Evolutionary conservation across 495 filamentous ascomycete species (phyloP), one percentile per base, ranked within the genome.

Genomic region (Xylona heveae): DNA sequence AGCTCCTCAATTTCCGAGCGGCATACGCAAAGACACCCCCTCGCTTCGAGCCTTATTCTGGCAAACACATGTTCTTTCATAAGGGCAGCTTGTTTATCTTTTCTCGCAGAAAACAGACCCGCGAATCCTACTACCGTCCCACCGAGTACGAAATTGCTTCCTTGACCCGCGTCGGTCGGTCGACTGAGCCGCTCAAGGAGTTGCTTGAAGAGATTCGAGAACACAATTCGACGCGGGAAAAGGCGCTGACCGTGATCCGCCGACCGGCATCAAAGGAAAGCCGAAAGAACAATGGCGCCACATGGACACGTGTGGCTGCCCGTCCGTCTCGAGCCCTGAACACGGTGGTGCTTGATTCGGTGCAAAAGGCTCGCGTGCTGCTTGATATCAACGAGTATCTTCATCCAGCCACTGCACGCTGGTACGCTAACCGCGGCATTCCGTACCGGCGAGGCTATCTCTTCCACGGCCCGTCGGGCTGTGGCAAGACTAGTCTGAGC

Each of bases 371-470:
- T 6, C 60, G 56, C 17, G 62, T 93, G 13, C 50, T 90, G 19
- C 50, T 59, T 10, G 85, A 94, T 48, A 78, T 92, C 47, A 81
- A 82, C 49, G 82, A 92, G 42, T 94, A 85, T 42, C 54, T 93
- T 5, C 71, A 81, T 35, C 72, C 77, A 0, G 55, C 60, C 1
- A 83, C 74, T 1, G 50, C 49, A 29, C 46, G 49, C 9, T 92
- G 81, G 82, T 88, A 88, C 40, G 68, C 74, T 0, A 70, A 71
- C 30, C 62, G 78, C 0, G 81, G 36, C 3, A 33, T 39, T 5
- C 37, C 37, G 6, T 39, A 39, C 35, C 1, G 37, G 12, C 36
- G 37, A 5, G 36, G 2, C 6, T 31, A 40, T 17, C 23, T 39
- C 3, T 38, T 32, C 3, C 15, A 39, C 8, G 37, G 36, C 16